Conservation (phyloP, 306 rosid species). For the Lathyrus tuberosus region DNA sequence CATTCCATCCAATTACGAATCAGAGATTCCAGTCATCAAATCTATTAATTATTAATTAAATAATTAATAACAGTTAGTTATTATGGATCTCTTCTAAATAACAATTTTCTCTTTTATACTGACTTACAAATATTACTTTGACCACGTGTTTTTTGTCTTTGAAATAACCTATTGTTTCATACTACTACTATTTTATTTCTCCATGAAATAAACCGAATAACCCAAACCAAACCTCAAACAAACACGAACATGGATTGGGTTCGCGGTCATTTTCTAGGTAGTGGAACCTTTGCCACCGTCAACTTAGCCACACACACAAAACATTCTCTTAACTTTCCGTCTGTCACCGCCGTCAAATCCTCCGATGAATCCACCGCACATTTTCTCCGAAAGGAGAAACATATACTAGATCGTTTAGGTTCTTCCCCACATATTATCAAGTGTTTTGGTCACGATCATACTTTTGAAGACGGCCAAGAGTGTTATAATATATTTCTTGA, state of each 20-base stretch:
- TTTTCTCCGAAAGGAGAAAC: conserved; percentile 59
- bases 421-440: conserved; percentile 55
- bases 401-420: not conserved
- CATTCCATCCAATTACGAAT: no score
- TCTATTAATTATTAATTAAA: no score
- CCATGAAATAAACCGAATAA: no score
- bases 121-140: no score
- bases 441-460: conserved; percentile 53
- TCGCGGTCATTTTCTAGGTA: conserved; percentile 71
- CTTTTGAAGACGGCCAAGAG: conserved; percentile 50
- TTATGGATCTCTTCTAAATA: no score
- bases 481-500: conserved; percentile 68
- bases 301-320: conserved; percentile 44
- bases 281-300: conserved; percentile 78
- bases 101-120: no score
- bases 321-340: not conserved
- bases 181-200: no score
- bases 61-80: no score
- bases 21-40: no score
- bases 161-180: no score
- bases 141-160: no score
- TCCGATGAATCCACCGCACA: conserved; percentile 30
- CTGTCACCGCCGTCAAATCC: conserved; percentile 66
- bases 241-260: conserved; percentile 63
- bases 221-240: no score